These are phyloP conservation scores for Myriosclerotinia curreyana DNA, from an alignment of 2,329 filamentous ascomycete species.

Conservation along the genomic window DNA sequence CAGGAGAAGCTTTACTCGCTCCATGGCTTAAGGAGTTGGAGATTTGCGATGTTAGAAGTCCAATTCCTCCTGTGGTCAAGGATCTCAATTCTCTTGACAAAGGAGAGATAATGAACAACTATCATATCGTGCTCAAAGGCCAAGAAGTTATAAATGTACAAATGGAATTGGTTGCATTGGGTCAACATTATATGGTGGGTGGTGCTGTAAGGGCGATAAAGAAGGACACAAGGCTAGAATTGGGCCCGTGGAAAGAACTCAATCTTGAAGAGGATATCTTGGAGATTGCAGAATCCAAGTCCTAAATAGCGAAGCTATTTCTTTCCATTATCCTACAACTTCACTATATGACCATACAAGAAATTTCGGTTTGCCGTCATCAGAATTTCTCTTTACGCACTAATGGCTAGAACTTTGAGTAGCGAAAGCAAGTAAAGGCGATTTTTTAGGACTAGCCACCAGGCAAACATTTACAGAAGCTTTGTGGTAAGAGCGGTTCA, in stretches of 20 bases:
- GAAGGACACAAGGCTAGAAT: slow-evolving; percentile 17
- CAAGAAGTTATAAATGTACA: slow-evolving; percentile 33
- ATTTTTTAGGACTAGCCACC: not conserved
- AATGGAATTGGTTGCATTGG: slow-evolving; percentile 36
- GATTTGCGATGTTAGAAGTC: slow-evolving; percentile 55
- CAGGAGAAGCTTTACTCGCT: slow-evolving; percentile 72
- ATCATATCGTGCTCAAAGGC: slow-evolving; percentile 33
- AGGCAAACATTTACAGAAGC: not conserved
- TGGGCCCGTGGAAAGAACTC: slow-evolving; percentile 28
- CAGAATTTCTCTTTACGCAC: not conserved
- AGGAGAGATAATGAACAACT: slow-evolving; percentile 29
- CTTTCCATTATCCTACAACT: not conserved
- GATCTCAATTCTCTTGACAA: slow-evolving; percentile 27
- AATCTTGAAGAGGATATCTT: slow-evolving; percentile 34
- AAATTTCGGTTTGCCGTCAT: no score
- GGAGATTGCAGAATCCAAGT: slow-evolving; percentile 26
- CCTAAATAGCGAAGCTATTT: not conserved
- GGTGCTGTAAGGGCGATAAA: slow-evolving; percentile 28
- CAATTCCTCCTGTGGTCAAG: slow-evolving; percentile 22
- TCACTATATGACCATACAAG: not conserved
- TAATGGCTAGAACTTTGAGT: not conserved
- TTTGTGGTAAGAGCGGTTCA: not conserved
- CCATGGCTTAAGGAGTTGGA: slow-evolving; percentile 69
- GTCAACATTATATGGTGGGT: slow-evolving; percentile 37
- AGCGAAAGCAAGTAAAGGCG: not conserved